Evolutionary conservation across 805 yeast genomes (phyloP).

Genomic region (Komagataella populi): DNA sequence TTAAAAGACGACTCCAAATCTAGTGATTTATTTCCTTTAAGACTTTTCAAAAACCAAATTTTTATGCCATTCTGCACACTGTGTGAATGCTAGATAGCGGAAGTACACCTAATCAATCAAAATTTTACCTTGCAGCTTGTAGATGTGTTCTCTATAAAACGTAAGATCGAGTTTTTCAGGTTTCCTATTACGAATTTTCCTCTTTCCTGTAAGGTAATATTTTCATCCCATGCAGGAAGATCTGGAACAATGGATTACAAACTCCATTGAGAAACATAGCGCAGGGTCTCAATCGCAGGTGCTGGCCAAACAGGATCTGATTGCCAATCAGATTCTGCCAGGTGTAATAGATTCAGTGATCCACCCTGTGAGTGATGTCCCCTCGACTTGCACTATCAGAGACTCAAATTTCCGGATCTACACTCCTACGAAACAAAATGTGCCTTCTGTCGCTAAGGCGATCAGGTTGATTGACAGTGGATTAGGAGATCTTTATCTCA

Average conservation of each 20-base stretch:
- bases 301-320: background rate
- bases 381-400: background rate
- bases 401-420: background rate
- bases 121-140: background rate
- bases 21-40: no score
- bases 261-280: background rate
- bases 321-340: background rate
- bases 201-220: no score
- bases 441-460: background rate
- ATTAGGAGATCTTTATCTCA: slow-evolving; percentile 12
- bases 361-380: slow-evolving; percentile 1
- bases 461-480: slow-evolving; percentile 10
- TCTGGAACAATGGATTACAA: background rate
- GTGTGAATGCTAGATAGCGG: background rate
- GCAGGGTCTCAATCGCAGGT: background rate
- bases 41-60: no score
- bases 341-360: slow-evolving; percentile 4
- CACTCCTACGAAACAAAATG: background rate
- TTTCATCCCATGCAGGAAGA: background rate
- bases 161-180: background rate
- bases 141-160: background rate
- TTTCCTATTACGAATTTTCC: background rate
- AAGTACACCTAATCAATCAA: background rate
- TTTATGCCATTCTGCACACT: background rate
- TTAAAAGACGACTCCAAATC: background rate